Conservation (phyloP, 768 basidiomycete genomes). For the Cubamyces sp. region DNA sequence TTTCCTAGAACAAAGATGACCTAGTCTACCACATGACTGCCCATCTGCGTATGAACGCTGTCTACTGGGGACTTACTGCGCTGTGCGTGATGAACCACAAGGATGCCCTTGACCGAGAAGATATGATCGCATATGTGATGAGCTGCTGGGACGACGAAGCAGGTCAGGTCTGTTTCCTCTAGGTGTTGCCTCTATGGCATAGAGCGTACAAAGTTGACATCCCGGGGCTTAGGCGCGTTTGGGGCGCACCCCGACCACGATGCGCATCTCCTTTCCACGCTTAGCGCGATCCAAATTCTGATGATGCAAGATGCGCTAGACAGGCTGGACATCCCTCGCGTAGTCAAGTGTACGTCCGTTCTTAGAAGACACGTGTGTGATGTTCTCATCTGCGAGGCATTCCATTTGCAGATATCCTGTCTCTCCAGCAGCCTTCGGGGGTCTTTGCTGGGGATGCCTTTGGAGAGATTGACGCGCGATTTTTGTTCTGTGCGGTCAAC, state of each 20-base stretch:
- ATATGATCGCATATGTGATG: constrained; percentile 89
- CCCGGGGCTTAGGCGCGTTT: constrained; percentile 68
- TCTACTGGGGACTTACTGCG: constrained; percentile 96
- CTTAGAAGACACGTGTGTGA: neutral
- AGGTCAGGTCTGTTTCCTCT: constrained; percentile 49
- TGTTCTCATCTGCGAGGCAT: neutral
- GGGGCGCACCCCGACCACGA: constrained; percentile 94
- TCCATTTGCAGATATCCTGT: constrained; percentile 66
- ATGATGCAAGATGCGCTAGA: constrained; percentile 83
- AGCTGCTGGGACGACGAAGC: constrained; percentile 94
- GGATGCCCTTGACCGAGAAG: constrained; percentile 80
- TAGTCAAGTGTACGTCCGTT: constrained; percentile 69
- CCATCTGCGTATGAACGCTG: constrained; percentile 92
- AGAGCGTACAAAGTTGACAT: neutral
- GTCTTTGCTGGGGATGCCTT: constrained; percentile 88
- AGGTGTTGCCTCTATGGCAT: neutral
- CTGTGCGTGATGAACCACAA: constrained; percentile 77
- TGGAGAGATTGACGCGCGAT: constrained; percentile 94
- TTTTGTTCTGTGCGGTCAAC: constrained; percentile 85
- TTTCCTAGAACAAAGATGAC: constrained; percentile 72
- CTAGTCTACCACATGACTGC: constrained; percentile 88
- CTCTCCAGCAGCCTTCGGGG: constrained; percentile 84
- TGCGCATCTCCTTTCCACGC: constrained; percentile 82
- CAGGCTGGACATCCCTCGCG: constrained; percentile 66
- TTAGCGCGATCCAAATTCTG: constrained; percentile 92